phyloP scores from a whole-genome alignment of 1,284 basidiomycete genomes.

The Neolentinus lepideus region DNA sequence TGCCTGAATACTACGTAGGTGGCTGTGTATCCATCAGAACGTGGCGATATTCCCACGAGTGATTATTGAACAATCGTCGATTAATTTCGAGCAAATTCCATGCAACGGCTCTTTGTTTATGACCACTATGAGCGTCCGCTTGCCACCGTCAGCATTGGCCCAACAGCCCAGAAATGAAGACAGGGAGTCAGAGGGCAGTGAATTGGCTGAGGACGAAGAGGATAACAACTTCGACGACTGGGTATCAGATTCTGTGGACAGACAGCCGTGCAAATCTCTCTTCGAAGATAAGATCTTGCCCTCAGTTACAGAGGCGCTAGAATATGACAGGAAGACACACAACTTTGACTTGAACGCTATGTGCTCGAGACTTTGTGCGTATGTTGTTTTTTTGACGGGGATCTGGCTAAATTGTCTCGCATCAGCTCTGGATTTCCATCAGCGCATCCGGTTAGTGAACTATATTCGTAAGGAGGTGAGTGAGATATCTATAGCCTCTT shows the following conservation, averaged over 20 bases:
- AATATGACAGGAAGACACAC: constrained; percentile 57
- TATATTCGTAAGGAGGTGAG: constrained; percentile 71
- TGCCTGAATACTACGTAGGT: too few relatives aligned
- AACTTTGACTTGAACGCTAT: constrained; percentile 55
- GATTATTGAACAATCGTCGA: background rate
- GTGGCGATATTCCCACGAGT: background rate
- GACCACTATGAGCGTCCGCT: background rate
- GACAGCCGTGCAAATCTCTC: constrained; percentile 64
- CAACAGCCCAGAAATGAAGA: background rate
- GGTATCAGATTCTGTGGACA: constrained; percentile 58
- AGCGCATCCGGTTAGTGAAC: constrained; percentile 77
- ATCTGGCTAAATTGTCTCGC: constrained; percentile 12
- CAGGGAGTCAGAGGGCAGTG: constrained; percentile 5
- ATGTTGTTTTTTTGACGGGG: constrained; percentile 1
- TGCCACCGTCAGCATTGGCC: background rate
- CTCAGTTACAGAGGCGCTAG: constrained; percentile 53
- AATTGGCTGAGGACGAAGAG: constrained; percentile 37
- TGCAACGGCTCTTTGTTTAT: background rate
- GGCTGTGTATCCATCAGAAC: too few relatives aligned
- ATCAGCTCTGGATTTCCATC: constrained; percentile 57
- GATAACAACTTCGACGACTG: constrained; percentile 78
- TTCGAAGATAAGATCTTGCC: constrained; percentile 67
- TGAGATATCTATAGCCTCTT: constrained; percentile 5
- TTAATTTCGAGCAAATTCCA: background rate
- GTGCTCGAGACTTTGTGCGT: constrained; percentile 46